These are phyloP conservation scores for Leccinum boreale DNA, from an alignment of 768 basidiomycete genomes.

Conservation along the genomic window DNA sequence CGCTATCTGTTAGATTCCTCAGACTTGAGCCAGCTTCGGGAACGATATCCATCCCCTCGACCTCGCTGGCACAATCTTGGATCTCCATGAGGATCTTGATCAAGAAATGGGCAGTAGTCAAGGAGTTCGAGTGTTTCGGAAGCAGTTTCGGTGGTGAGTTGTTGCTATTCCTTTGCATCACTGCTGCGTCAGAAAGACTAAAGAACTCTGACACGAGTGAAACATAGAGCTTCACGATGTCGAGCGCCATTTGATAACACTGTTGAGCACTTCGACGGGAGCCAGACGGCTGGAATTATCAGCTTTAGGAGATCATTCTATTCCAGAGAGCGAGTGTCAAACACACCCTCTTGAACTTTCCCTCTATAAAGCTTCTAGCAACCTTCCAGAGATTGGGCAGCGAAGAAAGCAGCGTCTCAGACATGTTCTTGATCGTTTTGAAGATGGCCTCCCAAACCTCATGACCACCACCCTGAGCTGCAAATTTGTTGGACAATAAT, in stretches of 20 bases:
- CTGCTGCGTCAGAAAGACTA: slow-evolving; percentile 71
- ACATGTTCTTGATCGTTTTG: slow-evolving; percentile 80
- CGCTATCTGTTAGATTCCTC: slow-evolving; percentile 73
- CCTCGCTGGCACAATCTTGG: slow-evolving; percentile 80
- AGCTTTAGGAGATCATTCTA: slow-evolving; percentile 1
- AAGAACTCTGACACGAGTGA: slow-evolving; percentile 85
- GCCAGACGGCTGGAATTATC: slow-evolving; percentile 31
- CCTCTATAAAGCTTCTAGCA: slow-evolving; percentile 86
- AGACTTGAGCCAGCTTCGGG: slow-evolving; percentile 67
- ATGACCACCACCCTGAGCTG: slow-evolving; percentile 69
- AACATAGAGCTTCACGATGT: slow-evolving; percentile 83
- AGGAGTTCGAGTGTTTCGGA: slow-evolving; percentile 73
- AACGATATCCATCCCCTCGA: slow-evolving; percentile 76
- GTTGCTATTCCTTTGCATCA: slow-evolving; percentile 47
- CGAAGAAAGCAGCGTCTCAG: slow-evolving; percentile 78
- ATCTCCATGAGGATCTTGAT: slow-evolving; percentile 80
- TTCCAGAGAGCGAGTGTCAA: background rate
- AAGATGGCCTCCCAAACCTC: slow-evolving; percentile 80
- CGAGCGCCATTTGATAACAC: slow-evolving; percentile 82
- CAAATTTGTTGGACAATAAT: background rate
- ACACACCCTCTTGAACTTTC: slow-evolving; percentile 84
- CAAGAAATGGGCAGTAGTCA: slow-evolving; percentile 81
- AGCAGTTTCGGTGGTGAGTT: slow-evolving; percentile 49
- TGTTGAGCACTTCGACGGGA: slow-evolving; percentile 80
- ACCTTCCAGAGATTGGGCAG: slow-evolving; percentile 95